Evolutionary conservation across 768 basidiomycete genomes (phyloP).

Genomic region (Trametes villosa): DNA sequence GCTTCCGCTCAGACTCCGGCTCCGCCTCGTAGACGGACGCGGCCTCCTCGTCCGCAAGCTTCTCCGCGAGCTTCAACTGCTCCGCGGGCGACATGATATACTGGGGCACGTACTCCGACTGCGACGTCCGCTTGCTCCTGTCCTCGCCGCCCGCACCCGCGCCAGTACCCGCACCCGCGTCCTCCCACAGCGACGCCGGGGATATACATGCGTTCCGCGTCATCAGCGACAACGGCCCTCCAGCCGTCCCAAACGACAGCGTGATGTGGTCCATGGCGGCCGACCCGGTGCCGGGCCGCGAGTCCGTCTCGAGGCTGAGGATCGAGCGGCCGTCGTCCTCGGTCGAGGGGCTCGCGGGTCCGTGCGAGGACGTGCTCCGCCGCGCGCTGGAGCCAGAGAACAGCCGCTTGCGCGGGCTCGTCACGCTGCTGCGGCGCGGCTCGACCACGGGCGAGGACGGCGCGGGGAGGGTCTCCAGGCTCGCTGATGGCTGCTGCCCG

Average conservation of each 20-base stretch:
- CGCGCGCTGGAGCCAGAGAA: constrained; percentile 62
- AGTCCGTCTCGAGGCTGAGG: constrained; percentile 49
- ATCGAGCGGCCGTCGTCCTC: constrained; percentile 62
- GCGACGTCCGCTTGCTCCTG: constrained; percentile 33
- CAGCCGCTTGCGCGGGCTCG: constrained; percentile 52
- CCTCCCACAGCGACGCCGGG: constrained; percentile 53
- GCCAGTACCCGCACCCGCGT: not conserved
- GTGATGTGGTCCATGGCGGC: constrained; percentile 28
- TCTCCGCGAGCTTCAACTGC: constrained; percentile 62
- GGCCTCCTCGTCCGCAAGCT: constrained; percentile 40
- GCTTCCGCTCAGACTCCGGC: constrained; percentile 17
- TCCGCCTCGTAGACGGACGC: constrained; percentile 7
- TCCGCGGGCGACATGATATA: constrained; percentile 72
- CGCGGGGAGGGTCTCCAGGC: constrained; percentile 14
- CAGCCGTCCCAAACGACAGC: constrained; percentile 32
- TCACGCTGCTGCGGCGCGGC: constrained; percentile 22
- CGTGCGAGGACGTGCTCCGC: constrained; percentile 54
- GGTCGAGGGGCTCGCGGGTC: constrained; percentile 27
- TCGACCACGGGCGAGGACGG: constrained; percentile 22
- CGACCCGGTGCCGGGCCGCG: constrained; percentile 27
- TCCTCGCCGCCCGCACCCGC: not conserved
- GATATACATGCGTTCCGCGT: constrained; percentile 37
- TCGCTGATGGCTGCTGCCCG: constrained; percentile 17
- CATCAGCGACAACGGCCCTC: constrained; percentile 30
- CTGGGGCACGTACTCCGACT: constrained; percentile 59